Conservation (phyloP, 257 asterid genomes). For the Forsythia suspensa region DNA sequence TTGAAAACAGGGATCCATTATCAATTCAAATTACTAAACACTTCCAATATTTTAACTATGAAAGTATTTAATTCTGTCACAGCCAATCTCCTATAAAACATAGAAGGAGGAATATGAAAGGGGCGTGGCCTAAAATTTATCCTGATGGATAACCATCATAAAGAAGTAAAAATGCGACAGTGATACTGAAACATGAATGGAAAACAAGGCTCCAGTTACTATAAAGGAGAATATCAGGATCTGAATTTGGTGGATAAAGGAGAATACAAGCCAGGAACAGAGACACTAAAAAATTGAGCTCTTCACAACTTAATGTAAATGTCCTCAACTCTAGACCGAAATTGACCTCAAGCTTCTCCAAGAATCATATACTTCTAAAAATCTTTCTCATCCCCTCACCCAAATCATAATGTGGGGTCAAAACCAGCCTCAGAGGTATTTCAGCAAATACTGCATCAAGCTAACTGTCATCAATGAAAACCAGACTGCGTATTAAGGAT, state of each 20-base stretch:
- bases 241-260: neutral
- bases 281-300: slow-evolving; percentile 1
- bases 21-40: neutral
- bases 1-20: neutral
- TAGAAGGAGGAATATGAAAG: slow-evolving; percentile 9
- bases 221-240: neutral
- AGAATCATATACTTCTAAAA: neutral
- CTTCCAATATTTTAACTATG: no score
- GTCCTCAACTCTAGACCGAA: neutral
- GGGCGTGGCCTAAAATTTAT: neutral
- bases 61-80: neutral
- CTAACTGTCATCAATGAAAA: slow-evolving; percentile 14
- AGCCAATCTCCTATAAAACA: neutral
- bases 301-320: no score
- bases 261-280: neutral
- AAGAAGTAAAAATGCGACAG: neutral
- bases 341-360: neutral
- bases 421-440: slow-evolving; percentile 1
- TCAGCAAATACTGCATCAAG: slow-evolving; percentile 8
- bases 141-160: neutral
- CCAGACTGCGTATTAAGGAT: neutral
- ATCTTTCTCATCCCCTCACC: neutral
- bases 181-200: neutral
- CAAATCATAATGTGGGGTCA: slow-evolving; percentile 7
- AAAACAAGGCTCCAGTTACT: neutral